A percentile compares a stretch with the other conserved stretches of the same genome.
Evolutionary conservation across 306 rosid species (phyloP).

Genomic region (Geum urbanum): DNA sequence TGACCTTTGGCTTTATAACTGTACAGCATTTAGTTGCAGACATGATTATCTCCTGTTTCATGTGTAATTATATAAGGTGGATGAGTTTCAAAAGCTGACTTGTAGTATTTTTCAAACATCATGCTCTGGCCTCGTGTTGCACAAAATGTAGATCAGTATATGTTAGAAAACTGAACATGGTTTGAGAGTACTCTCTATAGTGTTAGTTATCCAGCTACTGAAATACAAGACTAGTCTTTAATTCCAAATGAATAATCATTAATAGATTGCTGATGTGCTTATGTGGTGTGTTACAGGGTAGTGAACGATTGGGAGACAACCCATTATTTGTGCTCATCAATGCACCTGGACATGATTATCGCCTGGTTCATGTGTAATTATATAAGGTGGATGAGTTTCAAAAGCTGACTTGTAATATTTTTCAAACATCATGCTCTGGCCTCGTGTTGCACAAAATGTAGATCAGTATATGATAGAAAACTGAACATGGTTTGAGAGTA

Average conservation of each 20-base stretch:
- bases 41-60: background rate
- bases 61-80: background rate
- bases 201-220: background rate
- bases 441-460: background rate
- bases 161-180: background rate
- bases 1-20: background rate
- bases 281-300: no score
- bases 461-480: background rate
- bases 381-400: background rate
- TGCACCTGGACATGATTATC: conserved; percentile 18
- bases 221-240: background rate
- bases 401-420: no score
- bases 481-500: background rate
- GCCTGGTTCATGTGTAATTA: background rate
- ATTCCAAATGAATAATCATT: background rate
- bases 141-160: no score
- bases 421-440: no score
- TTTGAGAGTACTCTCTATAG: no score
- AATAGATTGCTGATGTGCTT: conserved; percentile 13
- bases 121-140: background rate
- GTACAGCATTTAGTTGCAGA: background rate
- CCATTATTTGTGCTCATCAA: conserved; percentile 68
- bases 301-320: conserved; percentile 63
- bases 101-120: no score
- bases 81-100: background rate